Evolutionary conservation across 1,139 yeast genomes (phyloP), one percentile per base, ranked within the genome.

Genomic region (Lodderomyces pseudojiufengensis): DNA sequence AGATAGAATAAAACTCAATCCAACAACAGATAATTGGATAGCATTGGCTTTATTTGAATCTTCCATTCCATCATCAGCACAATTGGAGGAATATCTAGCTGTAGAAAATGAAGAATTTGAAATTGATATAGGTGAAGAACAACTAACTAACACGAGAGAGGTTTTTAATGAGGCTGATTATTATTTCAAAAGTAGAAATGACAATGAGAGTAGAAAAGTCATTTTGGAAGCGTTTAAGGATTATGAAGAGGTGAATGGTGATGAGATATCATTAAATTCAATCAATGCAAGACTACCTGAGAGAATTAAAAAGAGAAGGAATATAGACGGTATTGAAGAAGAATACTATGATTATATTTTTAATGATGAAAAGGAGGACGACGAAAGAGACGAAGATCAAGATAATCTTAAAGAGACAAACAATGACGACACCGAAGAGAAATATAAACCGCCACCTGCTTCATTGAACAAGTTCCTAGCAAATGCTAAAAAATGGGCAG

Each of bases 1-100:
- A 33, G 50, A 63, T 12, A 57, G 73, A 12, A 45, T 82, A 8
- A 52, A 52, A 12, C 58, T 65, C 8, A 48, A 54, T 5, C 52
- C 59, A 5, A 36, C 43, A 8, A 66, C 76, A 6, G 60, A 65
- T 15, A 58, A 69, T 2, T 85, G 95, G 92, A 71, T 84, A 7
- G 68, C 80, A 12, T 71, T 65, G 49, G 95, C 95, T 2, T 59
- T 79, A 44, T 83, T 83, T 53, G 95, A 87, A 52, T 64, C 84
- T 1, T 66, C 80, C 1, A 73, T 82, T 3, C 90, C 90, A 3
- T 70, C 81, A 2, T 60, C 61, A 1, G 60, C 57, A 8, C 88
- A 83, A 50, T 42, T 79, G 22, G 49, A 50, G 16, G 49, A 52
- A 24, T 69, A 69, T 41, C 60, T 65, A 29, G 16, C 13, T 20